phyloP scores from a whole-genome alignment of 148 eudicot species.

The Heliosperma pusillum region DNA sequence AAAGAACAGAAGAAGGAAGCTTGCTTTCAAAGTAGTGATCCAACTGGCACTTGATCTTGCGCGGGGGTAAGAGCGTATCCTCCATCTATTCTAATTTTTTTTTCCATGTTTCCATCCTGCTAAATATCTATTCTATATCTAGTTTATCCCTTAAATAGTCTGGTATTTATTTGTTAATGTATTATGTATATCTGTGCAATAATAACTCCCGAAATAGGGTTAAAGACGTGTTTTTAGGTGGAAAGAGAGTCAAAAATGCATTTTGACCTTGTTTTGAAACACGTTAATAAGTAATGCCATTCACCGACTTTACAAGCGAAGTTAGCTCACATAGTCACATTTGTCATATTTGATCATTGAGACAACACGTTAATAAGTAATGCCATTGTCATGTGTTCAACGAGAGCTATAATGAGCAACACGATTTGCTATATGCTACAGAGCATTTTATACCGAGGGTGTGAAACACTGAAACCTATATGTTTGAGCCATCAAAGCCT shows the following conservation, averaged over 20 bases:
- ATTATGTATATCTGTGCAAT: not conserved
- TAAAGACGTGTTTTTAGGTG: not conserved
- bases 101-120: not conserved
- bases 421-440: not conserved
- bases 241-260: not conserved
- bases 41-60: conserved; percentile 88
- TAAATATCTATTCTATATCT: not conserved
- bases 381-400: not conserved
- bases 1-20: conserved; percentile 71
- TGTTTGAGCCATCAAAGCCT: not conserved
- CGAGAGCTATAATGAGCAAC: not conserved
- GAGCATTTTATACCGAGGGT: not conserved
- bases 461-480: not conserved
- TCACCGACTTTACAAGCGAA: not conserved
- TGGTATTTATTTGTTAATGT: not conserved
- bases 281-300: not conserved
- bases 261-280: not conserved
- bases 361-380: too few relatives aligned
- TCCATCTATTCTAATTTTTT: not conserved
- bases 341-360: not conserved
- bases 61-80: conserved; percentile 54
- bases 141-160: conserved; percentile 7
- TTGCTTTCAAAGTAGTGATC: conserved; percentile 75
- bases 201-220: not conserved
- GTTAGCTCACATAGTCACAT: not conserved